phyloP scores from a whole-genome alignment of 306 rosid genomes.

The Gillenia trifoliata region DNA sequence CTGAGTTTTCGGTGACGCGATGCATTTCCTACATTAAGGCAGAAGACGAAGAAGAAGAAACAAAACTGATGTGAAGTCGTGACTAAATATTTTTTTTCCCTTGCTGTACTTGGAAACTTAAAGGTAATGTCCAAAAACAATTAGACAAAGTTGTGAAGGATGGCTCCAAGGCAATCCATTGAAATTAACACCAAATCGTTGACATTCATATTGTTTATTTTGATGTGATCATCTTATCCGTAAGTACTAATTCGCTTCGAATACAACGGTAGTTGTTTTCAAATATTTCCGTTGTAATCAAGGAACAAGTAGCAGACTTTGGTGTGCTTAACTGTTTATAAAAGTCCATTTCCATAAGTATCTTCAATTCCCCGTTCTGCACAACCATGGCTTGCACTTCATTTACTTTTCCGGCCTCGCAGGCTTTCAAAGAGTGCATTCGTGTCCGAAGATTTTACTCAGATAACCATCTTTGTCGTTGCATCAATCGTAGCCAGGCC shows the following conservation, averaged over 20 bases:
- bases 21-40: no score
- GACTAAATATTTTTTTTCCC: background rate
- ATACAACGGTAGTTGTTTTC: background rate
- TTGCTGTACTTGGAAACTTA: background rate
- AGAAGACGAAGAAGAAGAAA: background rate
- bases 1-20: background rate
- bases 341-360: background rate
- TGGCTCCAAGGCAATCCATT: background rate
- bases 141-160: background rate
- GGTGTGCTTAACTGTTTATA: background rate
- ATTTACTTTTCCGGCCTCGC: slow-evolving; percentile 43
- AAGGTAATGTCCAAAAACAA: background rate
- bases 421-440: slow-evolving; percentile 24
- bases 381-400: slow-evolving; percentile 50
- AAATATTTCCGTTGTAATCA: background rate
- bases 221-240: background rate
- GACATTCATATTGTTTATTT: background rate
- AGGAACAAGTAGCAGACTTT: background rate
- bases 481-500: slow-evolving; percentile 35
- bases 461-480: slow-evolving; percentile 46
- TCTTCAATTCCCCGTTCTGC: background rate
- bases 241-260: background rate
- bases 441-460: slow-evolving; percentile 42
- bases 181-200: background rate
- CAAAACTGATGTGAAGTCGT: background rate